Conservation (phyloP, 2,329 filamentous ascomycete genomes). For the Blumeria graminis region DNA sequence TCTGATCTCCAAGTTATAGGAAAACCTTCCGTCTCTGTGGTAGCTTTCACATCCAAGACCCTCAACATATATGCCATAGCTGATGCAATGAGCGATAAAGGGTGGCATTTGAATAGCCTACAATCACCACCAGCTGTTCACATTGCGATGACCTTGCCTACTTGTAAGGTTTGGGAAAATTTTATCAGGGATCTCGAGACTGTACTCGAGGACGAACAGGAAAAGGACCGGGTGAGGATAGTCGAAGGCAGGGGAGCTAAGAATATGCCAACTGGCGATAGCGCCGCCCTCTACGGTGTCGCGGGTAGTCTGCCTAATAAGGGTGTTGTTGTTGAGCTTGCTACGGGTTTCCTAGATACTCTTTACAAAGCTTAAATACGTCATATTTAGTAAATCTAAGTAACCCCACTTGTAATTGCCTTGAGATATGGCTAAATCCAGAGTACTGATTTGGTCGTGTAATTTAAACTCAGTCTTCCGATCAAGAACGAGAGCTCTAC, state of each 20-base stretch:
- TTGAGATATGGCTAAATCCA: too few species aligned
- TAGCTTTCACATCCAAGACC: slow-evolving; percentile 65
- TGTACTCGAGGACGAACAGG: slow-evolving; percentile 46
- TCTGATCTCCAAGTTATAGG: slow-evolving; percentile 61
- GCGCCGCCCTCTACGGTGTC: slow-evolving; percentile 79
- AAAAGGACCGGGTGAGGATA: slow-evolving; percentile 51
- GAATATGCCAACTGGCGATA: slow-evolving; percentile 49
- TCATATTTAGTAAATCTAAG: too few species aligned
- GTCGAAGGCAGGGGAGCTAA: slow-evolving; percentile 42
- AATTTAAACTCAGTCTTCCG: too few species aligned
- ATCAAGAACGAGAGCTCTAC: too few species aligned
- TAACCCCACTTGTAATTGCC: too few species aligned
- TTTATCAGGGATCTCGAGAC: slow-evolving; percentile 49
- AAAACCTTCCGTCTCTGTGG: slow-evolving; percentile 66
- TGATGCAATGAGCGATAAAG: slow-evolving; percentile 59
- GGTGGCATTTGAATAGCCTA: slow-evolving; percentile 90
- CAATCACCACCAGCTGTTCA: slow-evolving; percentile 85
- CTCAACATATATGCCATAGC: slow-evolving; percentile 88
- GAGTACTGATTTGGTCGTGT: too few species aligned
- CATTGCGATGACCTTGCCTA: slow-evolving; percentile 75
- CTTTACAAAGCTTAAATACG: slow-evolving; percentile 54
- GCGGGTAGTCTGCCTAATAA: slow-evolving; percentile 90
- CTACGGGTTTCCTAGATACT: slow-evolving; percentile 75
- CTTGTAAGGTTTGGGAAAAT: slow-evolving; percentile 56
- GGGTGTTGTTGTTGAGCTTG: slow-evolving; percentile 75